Evolutionary conservation across 768 basidiomycete genomes (phyloP), one percentile per base, ranked within the genome.

Genomic region (Pisolithus marmoratus): DNA sequence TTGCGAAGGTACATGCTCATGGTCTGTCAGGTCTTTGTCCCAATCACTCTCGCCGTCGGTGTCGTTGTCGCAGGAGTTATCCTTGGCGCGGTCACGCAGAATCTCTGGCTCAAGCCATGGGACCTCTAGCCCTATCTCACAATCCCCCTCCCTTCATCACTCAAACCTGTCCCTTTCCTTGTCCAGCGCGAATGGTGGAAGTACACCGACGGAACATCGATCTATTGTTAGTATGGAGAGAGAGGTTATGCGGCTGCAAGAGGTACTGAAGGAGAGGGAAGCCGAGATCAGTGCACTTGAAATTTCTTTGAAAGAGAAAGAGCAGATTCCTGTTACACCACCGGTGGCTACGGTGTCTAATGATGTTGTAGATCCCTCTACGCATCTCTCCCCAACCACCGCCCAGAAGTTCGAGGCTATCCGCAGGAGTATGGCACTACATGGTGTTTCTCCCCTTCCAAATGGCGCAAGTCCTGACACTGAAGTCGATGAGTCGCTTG

Each of bases 11-110:
- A 17, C 8, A 19, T 53, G 15, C 56, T 65, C 47, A 65, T 46
- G 53, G 54, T 51, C 56, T 51, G 48, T 41, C 60, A 90, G 89
- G 81, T 92, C 91, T 83, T 82, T 85, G 59, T 91, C 89, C 74
- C 90, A 90, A 74, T 93, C 93, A 70, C 83, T 85, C 75, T 91
- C 90, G 80, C 84, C 94, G 72, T 94, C 93, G 69, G 82, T 85
- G 76, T 95, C 94, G 78, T 84, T 95, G 61, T 94, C 94, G 76
- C 94, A 97, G 93, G 93, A 91, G 80, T 81, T 92, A 58, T 92
- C 85, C 60, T 92, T 85, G 76, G 88, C 73, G 73, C 86, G 85
- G 64, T 89, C 84, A 74, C 88, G 87, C 80, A 87, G 87, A 74
- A 74, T 78, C 62, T 91, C 90, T 51, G 80, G 80, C 59, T 90